Conservation (phyloP, 2,329 filamentous ascomycete genomes). For the Nothophoma quercina region DNA sequence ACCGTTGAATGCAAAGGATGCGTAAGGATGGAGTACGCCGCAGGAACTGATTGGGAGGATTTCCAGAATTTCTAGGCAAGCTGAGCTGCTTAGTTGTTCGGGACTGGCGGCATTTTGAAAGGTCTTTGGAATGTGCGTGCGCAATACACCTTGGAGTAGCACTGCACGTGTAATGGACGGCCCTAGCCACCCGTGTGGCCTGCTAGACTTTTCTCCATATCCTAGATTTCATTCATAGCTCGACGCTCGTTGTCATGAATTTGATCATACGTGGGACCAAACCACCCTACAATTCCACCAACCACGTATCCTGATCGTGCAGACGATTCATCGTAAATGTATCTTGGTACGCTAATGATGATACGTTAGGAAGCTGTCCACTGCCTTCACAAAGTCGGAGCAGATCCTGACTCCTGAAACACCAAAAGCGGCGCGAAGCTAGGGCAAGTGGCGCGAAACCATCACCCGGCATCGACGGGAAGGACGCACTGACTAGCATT, state of each 20-base stretch:
- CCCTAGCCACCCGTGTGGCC: background rate
- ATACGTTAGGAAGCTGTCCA: background rate
- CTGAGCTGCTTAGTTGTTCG: constrained; percentile 10
- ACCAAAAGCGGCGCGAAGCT: constrained; percentile 17
- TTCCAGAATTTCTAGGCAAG: constrained; percentile 14
- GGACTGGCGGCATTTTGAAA: constrained; percentile 12
- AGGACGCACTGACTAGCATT: constrained; percentile 9
- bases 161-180: constrained; percentile 4
- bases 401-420: constrained; percentile 10
- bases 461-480: constrained; percentile 12
- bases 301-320: background rate
- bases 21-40: constrained; percentile 1
- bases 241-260: background rate
- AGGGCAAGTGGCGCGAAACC: constrained; percentile 14
- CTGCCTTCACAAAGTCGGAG: background rate
- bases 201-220: constrained; percentile 2
- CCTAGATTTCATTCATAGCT: background rate
- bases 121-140: constrained; percentile 12
- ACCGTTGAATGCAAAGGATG: constrained; percentile 11
- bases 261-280: background rate
- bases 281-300: background rate
- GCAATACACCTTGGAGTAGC: constrained; percentile 12
- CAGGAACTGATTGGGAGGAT: constrained; percentile 8
- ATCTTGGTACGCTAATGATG: background rate
- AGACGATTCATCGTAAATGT: background rate